Conservation (phyloP, 2,329 filamentous ascomycete genomes). For the Alternaria triticimaculans region DNA sequence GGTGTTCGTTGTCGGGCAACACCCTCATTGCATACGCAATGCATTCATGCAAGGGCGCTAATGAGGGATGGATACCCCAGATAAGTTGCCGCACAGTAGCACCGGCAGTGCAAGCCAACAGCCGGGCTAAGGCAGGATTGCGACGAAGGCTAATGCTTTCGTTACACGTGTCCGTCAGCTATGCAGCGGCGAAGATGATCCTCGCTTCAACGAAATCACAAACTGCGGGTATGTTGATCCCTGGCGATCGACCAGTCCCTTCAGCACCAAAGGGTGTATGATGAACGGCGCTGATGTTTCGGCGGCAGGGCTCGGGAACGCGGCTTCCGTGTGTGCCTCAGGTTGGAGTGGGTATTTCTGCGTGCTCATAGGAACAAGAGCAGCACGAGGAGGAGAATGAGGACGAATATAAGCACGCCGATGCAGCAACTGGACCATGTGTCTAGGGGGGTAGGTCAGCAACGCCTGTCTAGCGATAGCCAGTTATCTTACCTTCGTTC, state of each 20-base stretch:
- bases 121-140: background rate
- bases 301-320: background rate
- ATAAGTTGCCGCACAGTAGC: slow-evolving; percentile 10
- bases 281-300: background rate
- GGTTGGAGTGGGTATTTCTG: background rate
- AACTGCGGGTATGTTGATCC: background rate
- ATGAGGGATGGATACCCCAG: slow-evolving; percentile 25
- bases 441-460: slow-evolving; percentile 52
- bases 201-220: background rate
- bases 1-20: background rate
- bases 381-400: slow-evolving; percentile 85
- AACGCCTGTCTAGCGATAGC: background rate
- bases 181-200: background rate
- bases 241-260: background rate
- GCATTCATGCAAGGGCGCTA: slow-evolving; percentile 15
- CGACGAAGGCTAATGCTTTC: slow-evolving; percentile 8
- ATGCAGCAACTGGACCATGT: slow-evolving; percentile 89
- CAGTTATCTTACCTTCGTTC: slow-evolving; percentile 75
- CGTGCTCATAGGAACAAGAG: slow-evolving; percentile 66
- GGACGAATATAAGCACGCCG: slow-evolving; percentile 81
- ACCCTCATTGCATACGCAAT: slow-evolving; percentile 19
- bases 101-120: slow-evolving; percentile 17
- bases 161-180: slow-evolving; percentile 8
- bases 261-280: slow-evolving; percentile 1
- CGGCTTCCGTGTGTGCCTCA: background rate